Conservation (phyloP, 2,329 filamentous ascomycete species). For the Amauroascus niger region DNA sequence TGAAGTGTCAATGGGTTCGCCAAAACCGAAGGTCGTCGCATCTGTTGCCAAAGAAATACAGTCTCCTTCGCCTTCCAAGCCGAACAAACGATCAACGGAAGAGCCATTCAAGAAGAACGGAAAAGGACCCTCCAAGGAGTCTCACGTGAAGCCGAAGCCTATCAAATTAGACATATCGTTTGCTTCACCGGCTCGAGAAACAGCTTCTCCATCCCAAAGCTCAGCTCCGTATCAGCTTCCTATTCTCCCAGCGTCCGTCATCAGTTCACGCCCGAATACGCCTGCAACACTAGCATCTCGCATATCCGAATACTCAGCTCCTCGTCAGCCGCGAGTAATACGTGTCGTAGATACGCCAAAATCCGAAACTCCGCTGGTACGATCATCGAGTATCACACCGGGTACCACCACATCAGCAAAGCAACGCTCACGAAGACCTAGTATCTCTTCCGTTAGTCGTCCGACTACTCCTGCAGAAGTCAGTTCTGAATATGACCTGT, state of each 20-base stretch:
- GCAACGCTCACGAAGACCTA: conserved; percentile 29
- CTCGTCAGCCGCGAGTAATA: conserved; percentile 43
- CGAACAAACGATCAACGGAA: background rate
- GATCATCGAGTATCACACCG: conserved; percentile 26
- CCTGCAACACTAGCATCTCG: conserved; percentile 34
- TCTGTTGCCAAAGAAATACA: conserved; percentile 18
- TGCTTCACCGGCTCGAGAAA: conserved; percentile 13
- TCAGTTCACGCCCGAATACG: conserved; percentile 43
- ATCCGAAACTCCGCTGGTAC: conserved; percentile 33
- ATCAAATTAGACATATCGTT: conserved; percentile 29
- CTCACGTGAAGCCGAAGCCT: conserved; percentile 25
- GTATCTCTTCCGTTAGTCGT: conserved; percentile 47
- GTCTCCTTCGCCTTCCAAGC: conserved; percentile 11
- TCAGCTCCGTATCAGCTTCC: conserved; percentile 6
- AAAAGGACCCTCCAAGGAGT: conserved; percentile 2
- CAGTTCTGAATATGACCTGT: conserved; percentile 49
- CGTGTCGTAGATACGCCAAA: conserved; percentile 50
- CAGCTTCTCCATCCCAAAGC: background rate
- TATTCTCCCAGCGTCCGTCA: conserved; percentile 21
- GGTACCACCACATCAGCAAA: conserved; percentile 26
- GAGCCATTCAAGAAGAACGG: background rate
- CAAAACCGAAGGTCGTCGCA: conserved; percentile 26
- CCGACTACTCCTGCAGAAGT: conserved; percentile 53
- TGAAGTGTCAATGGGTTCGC: conserved; percentile 36
- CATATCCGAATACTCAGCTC: conserved; percentile 30